Evolutionary conservation across 2,329 filamentous ascomycete genomes (phyloP), one percentile per base, ranked within the genome.

Genomic region (Venturia effusa): DNA sequence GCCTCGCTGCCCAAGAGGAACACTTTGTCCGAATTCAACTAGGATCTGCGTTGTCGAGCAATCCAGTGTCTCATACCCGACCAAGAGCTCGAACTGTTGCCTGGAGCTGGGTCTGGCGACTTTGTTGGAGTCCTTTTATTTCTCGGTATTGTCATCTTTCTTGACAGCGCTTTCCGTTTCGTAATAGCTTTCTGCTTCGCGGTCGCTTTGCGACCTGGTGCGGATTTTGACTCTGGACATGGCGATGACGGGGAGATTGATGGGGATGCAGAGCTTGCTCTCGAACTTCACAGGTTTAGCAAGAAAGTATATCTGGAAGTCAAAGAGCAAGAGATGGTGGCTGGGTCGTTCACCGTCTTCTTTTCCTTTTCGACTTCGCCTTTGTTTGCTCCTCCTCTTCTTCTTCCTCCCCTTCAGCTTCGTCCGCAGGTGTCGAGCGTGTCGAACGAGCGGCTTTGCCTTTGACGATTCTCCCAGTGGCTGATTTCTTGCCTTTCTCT

Each of bases 351-450:
- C 39, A 62, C 43, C 60, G 60, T 62, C 32, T 48, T 62, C 32
- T 37, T 41, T 51, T 62, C 40, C 32, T 34, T 41, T 62, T 48
- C 17, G 43, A 32, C 41, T 41, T 62, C 32, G 39, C 43, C 22
- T 37, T 48, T 37, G 40, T 48, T n/a, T 63, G 41, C 17, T 60
- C 59, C 27, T 57, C 61, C 22, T 57, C 61, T 30, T 40, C 51
- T 2, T 51, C 61, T 15, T 63, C 61, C 1, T 63, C 61, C 10
- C 24, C 45, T 19, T 63, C 61, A 19, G n/a, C n/a, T 22, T 51
- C 45, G 24, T 63, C 61, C 7, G 61, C 61, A 39, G 61, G 61
- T 15, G 61, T 63, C 15, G 45, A 55, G 30, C 61, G 45, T 57
- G 51, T 63, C 5, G 61, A 63, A 17, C 61, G 24, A n/a, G 32